Base-by-base conservation (phyloP, 108 stramenopile genomes). In the Nannochloropsis granulata region DNA sequence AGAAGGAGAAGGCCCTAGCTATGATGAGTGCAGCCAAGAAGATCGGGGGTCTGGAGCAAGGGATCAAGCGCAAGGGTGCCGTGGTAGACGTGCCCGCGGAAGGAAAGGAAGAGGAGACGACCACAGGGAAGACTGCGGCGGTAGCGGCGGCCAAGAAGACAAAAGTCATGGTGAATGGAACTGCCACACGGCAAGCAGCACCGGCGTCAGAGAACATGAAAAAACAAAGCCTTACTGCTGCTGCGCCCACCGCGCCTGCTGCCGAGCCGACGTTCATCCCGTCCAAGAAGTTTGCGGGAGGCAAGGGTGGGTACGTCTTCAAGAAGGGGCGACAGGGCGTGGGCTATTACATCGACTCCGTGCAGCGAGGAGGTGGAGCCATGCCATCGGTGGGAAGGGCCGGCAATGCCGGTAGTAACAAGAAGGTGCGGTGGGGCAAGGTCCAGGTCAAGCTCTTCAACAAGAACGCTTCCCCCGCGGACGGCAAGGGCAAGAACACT, bases 281-380 rank as follows among this genome's bases (percentile, higher is more conserved):
- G 43, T 82, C 84, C 25, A 85, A 81, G 43, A 89, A 46, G 43
- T 90, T 90, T 44, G 25, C 45, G 12, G 90, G 90, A 8, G 16
- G 42, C 9, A 88, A 82, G 84, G 12, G 43, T 13, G 90, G 90
- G 13, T 89, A 87, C 85, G 43, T 82, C 78, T 90, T 89, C 43
- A 89, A 85, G n/a, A 42, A 23, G 8, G 90, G 86, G 21, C 84
- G 78, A 25, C 24, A 81, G 25, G 90, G 90, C 12, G 24, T 89
- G 11, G 90, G 90, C 80, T 90, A 90, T 82, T 90, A 90, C 87
- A 14, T 85, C 0, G 90, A 90, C 85, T 43, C 43, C 44, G 86
- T 87, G 23, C 86, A 87, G 34, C 56, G 56, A 71, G 56, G 56
- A 71, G 56, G 56, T n/a, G 34, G 2, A 3, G 34, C 34, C 5